Evolutionary conservation across 176 grass and related monocot species (phyloP).

Genomic region (Neostapfia colusana): DNA sequence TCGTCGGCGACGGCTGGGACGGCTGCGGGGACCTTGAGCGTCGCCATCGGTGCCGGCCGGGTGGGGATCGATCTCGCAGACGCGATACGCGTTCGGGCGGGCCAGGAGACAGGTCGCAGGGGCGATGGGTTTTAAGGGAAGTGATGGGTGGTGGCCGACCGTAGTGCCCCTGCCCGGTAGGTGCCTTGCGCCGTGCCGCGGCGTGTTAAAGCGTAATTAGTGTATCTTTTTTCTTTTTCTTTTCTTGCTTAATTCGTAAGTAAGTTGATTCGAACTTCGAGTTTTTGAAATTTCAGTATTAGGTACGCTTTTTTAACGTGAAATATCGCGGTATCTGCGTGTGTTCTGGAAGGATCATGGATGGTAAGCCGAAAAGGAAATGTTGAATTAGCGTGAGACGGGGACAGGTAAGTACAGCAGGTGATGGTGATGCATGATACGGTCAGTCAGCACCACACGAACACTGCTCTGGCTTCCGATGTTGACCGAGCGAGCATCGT

Average conservation of each 20-base stretch:
- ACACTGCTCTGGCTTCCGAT: too few relatives aligned
- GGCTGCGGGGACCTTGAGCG: slow-evolving; percentile 56
- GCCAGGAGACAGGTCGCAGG: not conserved
- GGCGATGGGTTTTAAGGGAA: slow-evolving; percentile 22
- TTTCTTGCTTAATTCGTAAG: too few relatives aligned
- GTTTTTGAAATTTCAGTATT: too few relatives aligned
- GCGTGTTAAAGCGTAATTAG: slow-evolving; percentile 9
- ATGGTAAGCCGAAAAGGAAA: not conserved
- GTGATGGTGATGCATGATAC: not conserved
- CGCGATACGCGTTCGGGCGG: slow-evolving; percentile 9
- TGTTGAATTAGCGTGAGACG: not conserved
- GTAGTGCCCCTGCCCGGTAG: not conserved
- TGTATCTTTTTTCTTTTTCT: too few relatives aligned
- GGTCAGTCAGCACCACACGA: too few relatives aligned
- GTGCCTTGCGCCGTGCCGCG: not conserved
- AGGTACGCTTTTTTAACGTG: too few relatives aligned
- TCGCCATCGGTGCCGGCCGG: slow-evolving; percentile 49
- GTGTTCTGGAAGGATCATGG: not conserved
- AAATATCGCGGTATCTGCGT: too few relatives aligned
- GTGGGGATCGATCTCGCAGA: slow-evolving; percentile 22
- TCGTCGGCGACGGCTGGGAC: slow-evolving; percentile 68
- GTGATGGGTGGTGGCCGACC: not conserved
- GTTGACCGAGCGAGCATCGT: too few relatives aligned
- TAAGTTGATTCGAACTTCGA: too few relatives aligned
- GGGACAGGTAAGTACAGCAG: not conserved